Base-by-base conservation (phyloP, 2,329 filamentous ascomycete genomes). In the Bipolaris zeicola region DNA sequence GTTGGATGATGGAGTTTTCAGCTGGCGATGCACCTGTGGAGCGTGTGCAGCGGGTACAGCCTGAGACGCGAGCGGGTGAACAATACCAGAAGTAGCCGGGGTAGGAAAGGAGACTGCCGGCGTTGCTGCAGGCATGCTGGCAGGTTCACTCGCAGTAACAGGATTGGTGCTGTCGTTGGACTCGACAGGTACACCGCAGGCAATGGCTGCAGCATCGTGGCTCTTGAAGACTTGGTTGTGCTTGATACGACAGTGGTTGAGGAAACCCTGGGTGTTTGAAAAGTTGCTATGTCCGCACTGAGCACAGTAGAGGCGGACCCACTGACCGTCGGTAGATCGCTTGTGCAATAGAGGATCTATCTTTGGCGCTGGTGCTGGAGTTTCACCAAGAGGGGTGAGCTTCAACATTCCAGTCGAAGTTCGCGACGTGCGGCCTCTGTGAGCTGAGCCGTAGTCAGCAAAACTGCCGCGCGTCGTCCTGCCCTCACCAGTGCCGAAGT, bases 211-310 rank as follows among this genome's bases (percentile, higher is more conserved):
- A 70, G 93, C 91, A 75, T 98, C 94, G 71, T 99, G 95, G 67
- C 92, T 97, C 78, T 96, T 94, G 81, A 93, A 98, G 62, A 96
- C 92, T 57, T 91, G 85, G 73, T 89, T 90, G 78, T 99, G 95
- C 24, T 93, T 92, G 68, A 99, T 98, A 55, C 95, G 92, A 74
- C 94, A 98, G 74, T 99, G 95, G 72, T 99, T 99, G 79, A 99
- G 95, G 78, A 98, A 98, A n/a, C 95, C 95, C 76, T 98, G 95
- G 0, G 93, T 96, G 79, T 93, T 98, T 53, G 90, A 93, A 72
- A 98, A 98, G 75, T 97, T 91, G 74, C 92, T 91, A 62, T 94
- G 85, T 47, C 92, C 84, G 77, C 95, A 98, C 75, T 95, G 90
- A 39, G 79, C 79, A 80, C 95, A 99, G 61, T 96, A 89, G 46